Base-by-base conservation (phyloP, 257 asterid genomes). In the Primulina huaijiensis region DNA sequence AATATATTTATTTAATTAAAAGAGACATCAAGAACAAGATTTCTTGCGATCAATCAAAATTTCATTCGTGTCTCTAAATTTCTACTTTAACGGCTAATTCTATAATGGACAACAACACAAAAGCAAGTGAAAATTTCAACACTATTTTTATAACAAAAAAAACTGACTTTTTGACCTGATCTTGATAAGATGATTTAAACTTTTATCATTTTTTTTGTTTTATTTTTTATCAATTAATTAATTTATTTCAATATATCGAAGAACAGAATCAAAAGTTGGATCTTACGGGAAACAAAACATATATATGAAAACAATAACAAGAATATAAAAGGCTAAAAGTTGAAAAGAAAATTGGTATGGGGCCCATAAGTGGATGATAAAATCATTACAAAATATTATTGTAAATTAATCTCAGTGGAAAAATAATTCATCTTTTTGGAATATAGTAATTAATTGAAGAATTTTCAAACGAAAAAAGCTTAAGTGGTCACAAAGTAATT, bases 1-100 rank as follows among this genome's bases (percentile, higher is more conserved):
- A 0, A 38, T 38, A 38, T 8, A 38, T 38, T n/a, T 20, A 62
- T 3, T 38, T 46, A 19, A 64, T 33, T 30, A 74, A 62, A 67
- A 74, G 50, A 16, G 50, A 71, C 38, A 78, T 78, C 82, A 74
- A 56, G 19, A 23, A 12, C 68, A n/a, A 74, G 77, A 78, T 75
- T 20, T 75, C 30, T 8, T 65, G 57, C 68, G 72, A 71, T 75
- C 80, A 72, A 71, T 66, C 72, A 52, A 63, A 55, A 23, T 30
- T 68, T 43, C 63, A 74, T 62, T 58, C 35, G 40, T 55, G 69
- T 53, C 67, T 55, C 38, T 60, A 21, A 30, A 66, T 74, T 66
- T 53, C 68, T 25, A 23, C 68, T 71, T 70, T 50, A 25, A 46
- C 9, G 8, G 35, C 68, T 31, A 57, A 62, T 60, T 59, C 57